Conservation (phyloP, 2,329 filamentous ascomycete genomes). For the Venturia nashicola region DNA sequence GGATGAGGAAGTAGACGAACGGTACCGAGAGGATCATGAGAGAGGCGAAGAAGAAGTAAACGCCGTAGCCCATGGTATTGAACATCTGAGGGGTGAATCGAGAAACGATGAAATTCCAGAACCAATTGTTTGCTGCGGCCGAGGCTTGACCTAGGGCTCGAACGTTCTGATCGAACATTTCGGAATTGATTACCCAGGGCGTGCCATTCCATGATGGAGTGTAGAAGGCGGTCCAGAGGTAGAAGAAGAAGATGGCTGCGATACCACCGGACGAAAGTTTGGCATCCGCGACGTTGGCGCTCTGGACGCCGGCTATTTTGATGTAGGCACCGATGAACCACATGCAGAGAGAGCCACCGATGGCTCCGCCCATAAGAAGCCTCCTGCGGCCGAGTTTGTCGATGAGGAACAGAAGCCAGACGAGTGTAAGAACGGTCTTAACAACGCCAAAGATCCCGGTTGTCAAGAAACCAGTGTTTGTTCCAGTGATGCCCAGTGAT, state of each 20-base stretch:
- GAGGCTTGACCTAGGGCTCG: conserved; percentile 59
- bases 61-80: conserved; percentile 30
- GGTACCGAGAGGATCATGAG: conserved; percentile 33
- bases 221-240: conserved; percentile 62
- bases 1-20: conserved; percentile 32
- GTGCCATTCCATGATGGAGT: conserved; percentile 59
- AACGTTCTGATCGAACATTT: conserved; percentile 63
- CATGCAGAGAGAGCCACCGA: conserved; percentile 51
- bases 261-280: conserved; percentile 38
- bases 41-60: conserved; percentile 35
- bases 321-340: conserved; percentile 54
- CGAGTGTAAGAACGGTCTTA: conserved; percentile 54
- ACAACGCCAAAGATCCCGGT: conserved; percentile 70
- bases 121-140: conserved; percentile 61
- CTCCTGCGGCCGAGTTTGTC: conserved; percentile 51
- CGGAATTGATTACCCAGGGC: conserved; percentile 61
- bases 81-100: conserved; percentile 57
- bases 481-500: conserved; percentile 48
- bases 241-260: conserved; percentile 59
- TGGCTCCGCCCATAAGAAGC: conserved; percentile 52
- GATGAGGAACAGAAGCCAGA: conserved; percentile 59
- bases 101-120: conserved; percentile 57
- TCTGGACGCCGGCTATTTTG: conserved; percentile 32
- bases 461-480: conserved; percentile 48
- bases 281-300: conserved; percentile 19